phyloP scores from a whole-genome alignment of 495 filamentous ascomycete genomes.

The Penicillium argentinense region DNA sequence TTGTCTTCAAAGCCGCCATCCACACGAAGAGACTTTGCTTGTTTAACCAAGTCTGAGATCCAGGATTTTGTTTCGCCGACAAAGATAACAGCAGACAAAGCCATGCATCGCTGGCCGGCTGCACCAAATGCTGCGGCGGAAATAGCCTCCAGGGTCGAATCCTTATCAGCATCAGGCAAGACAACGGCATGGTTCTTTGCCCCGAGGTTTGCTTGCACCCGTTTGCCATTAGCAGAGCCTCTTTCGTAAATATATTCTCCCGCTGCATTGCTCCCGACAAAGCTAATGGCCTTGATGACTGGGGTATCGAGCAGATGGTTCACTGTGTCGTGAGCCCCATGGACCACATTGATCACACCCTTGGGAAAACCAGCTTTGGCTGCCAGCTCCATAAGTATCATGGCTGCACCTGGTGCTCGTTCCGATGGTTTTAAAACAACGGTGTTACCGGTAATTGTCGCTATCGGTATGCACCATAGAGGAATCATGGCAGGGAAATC shows the following conservation, averaged over 20 bases:
- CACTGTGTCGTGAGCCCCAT: constrained; percentile 81
- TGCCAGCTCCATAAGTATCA: constrained; percentile 83
- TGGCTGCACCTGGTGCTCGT: constrained; percentile 83
- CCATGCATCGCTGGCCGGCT: constrained; percentile 92
- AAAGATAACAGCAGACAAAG: constrained; percentile 79
- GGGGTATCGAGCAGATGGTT: constrained; percentile 89
- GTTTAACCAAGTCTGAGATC: constrained; percentile 77
- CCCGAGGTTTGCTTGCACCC: constrained; percentile 86
- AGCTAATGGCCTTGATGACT: constrained; percentile 84
- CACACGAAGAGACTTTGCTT: constrained; percentile 74
- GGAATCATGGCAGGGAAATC: constrained; percentile 95
- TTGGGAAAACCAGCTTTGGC: constrained; percentile 85
- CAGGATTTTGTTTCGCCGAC: constrained; percentile 84
- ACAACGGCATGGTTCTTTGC: constrained; percentile 93
- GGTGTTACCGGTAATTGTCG: constrained; percentile 84
- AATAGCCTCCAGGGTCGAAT: constrained; percentile 85
- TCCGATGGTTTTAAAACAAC: constrained; percentile 89
- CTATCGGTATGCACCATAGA: constrained; percentile 85
- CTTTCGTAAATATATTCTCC: constrained; percentile 88
- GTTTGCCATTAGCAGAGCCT: constrained; percentile 76
- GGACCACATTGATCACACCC: constrained; percentile 85
- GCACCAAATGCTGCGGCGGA: constrained; percentile 88
- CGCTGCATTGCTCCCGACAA: constrained; percentile 87
- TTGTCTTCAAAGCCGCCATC: constrained; percentile 85
- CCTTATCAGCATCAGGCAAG: constrained; percentile 88